Evolutionary conservation across 2,329 filamentous ascomycete species (phyloP), one percentile per base, ranked within the genome.

Genomic region (Pseudodiploospora longispora): DNA sequence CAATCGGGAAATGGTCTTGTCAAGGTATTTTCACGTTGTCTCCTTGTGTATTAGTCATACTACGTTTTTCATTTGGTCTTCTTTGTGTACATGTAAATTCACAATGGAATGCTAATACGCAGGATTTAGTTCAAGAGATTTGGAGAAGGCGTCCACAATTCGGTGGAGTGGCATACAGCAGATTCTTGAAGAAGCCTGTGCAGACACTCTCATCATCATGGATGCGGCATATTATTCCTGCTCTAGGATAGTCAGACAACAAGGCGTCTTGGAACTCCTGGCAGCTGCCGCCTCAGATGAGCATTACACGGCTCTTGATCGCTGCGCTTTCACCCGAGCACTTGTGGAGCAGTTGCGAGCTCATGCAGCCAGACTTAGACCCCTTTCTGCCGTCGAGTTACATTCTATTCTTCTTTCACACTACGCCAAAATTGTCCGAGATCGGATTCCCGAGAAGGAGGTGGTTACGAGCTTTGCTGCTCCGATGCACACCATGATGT

Each of bases 201-300:
- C 75, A 3, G 76, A 80, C 54, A 75, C 72, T 4, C 63, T 80
- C 19, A 68, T 80, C 44, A 62, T 80, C 31, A 76, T 80, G 73
- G 76, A 80, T 57, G 70, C 75, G 5, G 71, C 73, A 0, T 80
- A 77, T 54, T 79, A 74, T 42, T 74, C 75, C 1, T 74, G 73
- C 6, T 70, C 72, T 2, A 72, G 68, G 48, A 70, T 75, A 55
- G 62, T 69, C 30, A 71, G 74, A 5, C 70, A 72, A 42, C 68
- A 67, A 40, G 76, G 76, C 3, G 71, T 78, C 6, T 57, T 80
- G 41, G 76, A 80, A 54, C 57, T 80, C 10, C 66, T 80, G 38
- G 75, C 76, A 5, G 75, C 76, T 1, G 72, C 74, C 4, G 67
- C 72, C 2, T 74, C 74, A 6, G 73, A 77, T 45, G 71, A 76